Percentiles rank a stretch among this genome's conserved stretches.
Evolutionary conservation across 176 grass and related monocot genomes (phyloP).

Genomic region (Olyra latifolia): DNA sequence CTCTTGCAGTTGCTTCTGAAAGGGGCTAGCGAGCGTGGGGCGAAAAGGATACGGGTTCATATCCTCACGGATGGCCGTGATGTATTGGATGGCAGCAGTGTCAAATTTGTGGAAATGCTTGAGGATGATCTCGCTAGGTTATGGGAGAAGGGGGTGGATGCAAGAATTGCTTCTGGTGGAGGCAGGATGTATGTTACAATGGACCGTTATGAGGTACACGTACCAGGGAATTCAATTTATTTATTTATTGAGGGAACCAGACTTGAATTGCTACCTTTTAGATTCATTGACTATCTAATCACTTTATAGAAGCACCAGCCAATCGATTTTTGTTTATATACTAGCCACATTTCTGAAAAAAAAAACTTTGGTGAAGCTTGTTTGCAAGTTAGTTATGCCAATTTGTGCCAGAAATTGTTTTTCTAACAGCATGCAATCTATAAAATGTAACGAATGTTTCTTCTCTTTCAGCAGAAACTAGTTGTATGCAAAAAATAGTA

Average conservation of each 20-base stretch:
- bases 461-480: too few species aligned
- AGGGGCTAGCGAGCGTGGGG: constrained; percentile 68
- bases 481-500: too few species aligned
- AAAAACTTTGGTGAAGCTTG: background rate
- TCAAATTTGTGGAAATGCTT: constrained; percentile 80
- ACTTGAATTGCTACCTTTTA: too few species aligned
- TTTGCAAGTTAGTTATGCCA: background rate
- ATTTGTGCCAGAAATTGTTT: background rate
- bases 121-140: constrained; percentile 69
- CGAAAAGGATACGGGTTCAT: constrained; percentile 84
- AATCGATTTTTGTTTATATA: background rate
- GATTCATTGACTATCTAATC: too few species aligned
- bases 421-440: too few species aligned
- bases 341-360: background rate
- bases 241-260: too few species aligned
- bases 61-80: constrained; percentile 88
- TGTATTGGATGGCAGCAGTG: constrained; percentile 83
- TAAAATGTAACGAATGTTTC: background rate
- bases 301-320: background rate
- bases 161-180: constrained; percentile 81
- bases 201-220: constrained; percentile 88
- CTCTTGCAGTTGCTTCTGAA: constrained; percentile 73
- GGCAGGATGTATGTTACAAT: constrained; percentile 97
- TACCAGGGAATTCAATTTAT: background rate
- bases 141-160: constrained; percentile 72